Conservation (phyloP, 306 rosid genomes). For the Quillaja saponaria region DNA sequence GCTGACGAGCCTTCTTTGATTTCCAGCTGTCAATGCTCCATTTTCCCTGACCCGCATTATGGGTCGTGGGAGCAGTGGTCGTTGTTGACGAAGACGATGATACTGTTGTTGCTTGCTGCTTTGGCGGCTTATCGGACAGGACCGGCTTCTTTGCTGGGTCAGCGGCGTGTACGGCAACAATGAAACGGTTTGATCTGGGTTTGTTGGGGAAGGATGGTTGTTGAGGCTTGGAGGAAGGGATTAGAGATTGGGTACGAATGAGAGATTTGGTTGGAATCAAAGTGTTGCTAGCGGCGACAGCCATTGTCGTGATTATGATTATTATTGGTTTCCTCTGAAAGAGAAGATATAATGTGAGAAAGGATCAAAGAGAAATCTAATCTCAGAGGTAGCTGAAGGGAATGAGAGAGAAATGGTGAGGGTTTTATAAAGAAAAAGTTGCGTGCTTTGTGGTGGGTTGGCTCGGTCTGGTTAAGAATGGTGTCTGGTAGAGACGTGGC, state of each 20-base stretch:
- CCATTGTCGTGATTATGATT: slow-evolving; percentile 38
- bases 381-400: neutral
- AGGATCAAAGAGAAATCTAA: neutral
- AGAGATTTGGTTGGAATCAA: slow-evolving; percentile 54
- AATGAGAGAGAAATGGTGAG: neutral
- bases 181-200: slow-evolving; percentile 34
- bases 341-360: neutral
- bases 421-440: slow-evolving; percentile 1
- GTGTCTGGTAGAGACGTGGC: slow-evolving; percentile 9
- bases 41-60: slow-evolving; percentile 42
- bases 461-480: neutral
- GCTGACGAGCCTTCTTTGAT: slow-evolving; percentile 77
- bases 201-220: slow-evolving; percentile 38
- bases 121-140: slow-evolving; percentile 51
- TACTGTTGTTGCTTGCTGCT: slow-evolving; percentile 22
- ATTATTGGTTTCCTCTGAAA: neutral
- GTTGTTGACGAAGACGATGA: slow-evolving; percentile 29
- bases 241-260: slow-evolving; percentile 34
- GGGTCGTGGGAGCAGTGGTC: slow-evolving; percentile 19
- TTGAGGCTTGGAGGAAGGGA: slow-evolving; percentile 41
- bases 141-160: slow-evolving; percentile 79
- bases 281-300: slow-evolving; percentile 44
- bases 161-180: slow-evolving; percentile 75
- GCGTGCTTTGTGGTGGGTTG: neutral
- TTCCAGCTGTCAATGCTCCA: slow-evolving; percentile 84